phyloP scores from a whole-genome alignment of 441 rosid species.

The Arabidopsis hybrid region DNA sequence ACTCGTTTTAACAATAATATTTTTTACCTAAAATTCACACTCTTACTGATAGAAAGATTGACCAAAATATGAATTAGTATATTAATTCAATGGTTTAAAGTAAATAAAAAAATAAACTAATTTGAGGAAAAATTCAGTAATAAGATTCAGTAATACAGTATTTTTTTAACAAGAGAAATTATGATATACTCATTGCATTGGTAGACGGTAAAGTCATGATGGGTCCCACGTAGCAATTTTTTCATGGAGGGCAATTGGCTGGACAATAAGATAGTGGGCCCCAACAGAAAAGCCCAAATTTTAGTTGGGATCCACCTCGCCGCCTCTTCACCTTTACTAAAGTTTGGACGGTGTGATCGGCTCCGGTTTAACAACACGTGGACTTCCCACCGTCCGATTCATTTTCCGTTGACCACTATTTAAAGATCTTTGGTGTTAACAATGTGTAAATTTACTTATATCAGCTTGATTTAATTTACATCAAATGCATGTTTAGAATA shows the following conservation, averaged over 20 bases:
- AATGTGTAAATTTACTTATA: neutral
- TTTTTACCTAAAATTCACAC: neutral
- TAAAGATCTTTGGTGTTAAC: neutral
- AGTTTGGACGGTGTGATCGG: conserved; percentile 51
- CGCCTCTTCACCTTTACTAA: conserved; percentile 42
- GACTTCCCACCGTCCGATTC: conserved; percentile 37
- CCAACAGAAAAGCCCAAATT: conserved; percentile 38
- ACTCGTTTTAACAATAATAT: too few species aligned
- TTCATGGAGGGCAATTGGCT: conserved; percentile 26
- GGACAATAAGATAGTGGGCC: conserved; percentile 37
- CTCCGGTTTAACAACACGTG: conserved; percentile 24
- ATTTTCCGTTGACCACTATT: conserved; percentile 1
- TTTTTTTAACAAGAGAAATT: neutral
- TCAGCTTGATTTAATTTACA: neutral
- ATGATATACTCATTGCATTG: conserved; percentile 40
- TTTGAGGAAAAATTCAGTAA: neutral
- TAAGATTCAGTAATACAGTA: conserved; percentile 2
- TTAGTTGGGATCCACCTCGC: conserved; percentile 48
- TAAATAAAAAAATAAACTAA: neutral
- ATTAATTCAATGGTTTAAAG: neutral
- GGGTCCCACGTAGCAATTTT: conserved; percentile 23
- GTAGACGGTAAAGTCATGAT: conserved; percentile 7
- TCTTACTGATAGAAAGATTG: neutral
- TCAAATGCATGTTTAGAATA: neutral
- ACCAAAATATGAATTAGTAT: neutral